Evolutionary conservation across 148 eudicot species (phyloP).

Genomic region (Amaranthus cruentus): DNA sequence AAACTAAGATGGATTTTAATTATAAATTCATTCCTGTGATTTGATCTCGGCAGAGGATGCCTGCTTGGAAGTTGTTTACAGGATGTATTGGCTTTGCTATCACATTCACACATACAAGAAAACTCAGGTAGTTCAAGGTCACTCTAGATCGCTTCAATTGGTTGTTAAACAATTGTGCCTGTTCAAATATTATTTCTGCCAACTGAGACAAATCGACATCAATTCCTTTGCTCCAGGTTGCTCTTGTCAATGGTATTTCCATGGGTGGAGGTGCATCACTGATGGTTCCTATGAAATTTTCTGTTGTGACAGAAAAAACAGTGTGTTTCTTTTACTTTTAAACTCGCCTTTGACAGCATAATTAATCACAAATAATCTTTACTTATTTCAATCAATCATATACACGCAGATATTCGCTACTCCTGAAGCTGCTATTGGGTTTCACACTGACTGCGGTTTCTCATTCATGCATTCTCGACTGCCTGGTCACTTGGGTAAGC

Average conservation of each 20-base stretch:
- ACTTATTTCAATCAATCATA: neutral
- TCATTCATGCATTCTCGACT: conserved; percentile 81
- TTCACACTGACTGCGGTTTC: conserved; percentile 90
- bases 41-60: conserved; percentile 65
- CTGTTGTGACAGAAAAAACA: conserved; percentile 89
- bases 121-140: conserved; percentile 50
- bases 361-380: neutral
- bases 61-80: conserved; percentile 85
- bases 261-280: conserved; percentile 98
- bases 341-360: neutral
- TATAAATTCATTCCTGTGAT: conserved; percentile 2
- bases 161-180: neutral
- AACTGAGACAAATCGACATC: neutral
- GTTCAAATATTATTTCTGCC: neutral
- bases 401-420: conserved; percentile 65
- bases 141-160: neutral
- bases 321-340: conserved; percentile 37
- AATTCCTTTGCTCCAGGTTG: conserved; percentile 51
- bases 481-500: conserved; percentile 82
- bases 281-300: conserved; percentile 89
- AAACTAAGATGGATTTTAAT: neutral
- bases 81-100: conserved; percentile 97
- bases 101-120: conserved; percentile 91
- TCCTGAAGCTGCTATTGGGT: conserved; percentile 94
- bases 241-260: conserved; percentile 86